Evolutionary conservation across 140 eudicot genomes (phyloP), one percentile per base, ranked within the genome.

Genomic region (Cichorium intybus): DNA sequence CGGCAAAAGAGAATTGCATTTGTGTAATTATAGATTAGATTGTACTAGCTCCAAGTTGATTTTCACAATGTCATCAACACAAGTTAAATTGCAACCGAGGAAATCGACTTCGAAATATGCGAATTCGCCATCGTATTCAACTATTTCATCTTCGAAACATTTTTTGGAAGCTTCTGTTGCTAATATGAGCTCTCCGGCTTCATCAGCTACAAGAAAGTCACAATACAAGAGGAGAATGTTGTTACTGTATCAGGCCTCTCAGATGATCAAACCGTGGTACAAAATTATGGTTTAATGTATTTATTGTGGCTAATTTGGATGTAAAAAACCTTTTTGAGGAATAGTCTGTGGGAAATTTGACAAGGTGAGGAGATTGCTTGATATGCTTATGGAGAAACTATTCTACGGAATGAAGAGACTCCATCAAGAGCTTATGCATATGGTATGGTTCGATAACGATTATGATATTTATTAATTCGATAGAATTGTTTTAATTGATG

Each of bases 281-380:
- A 51, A 7, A 53, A 41, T 39, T 54, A 22, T 10, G 35, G 45
- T 70, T 70, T 28, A 33, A 6, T 58, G 9, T 59, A 7, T 51
- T 23, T 28, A 55, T 49, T 68, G 60, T 22, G 55, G 52, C 73
- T 79, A 24, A n/a, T 28, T 77, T 52, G 45, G 70, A 24, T 75
- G 31, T 70, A n/a, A 43, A n/a, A 26, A 8, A 12, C 9, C 20
- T 68, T 60, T 59, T 39, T 23, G 62, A 33, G 55, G 51, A 52
- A 23, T 78, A 93, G 99, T 77, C 99, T 88, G 14, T 80, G 93
- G 82, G 99, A 94, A 67, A 94, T 94, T 72, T 75, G 85, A 61
- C 95, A 83, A 70, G 97, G 99, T 52, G 97, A 94, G 80, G 99
- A 94, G 75, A 89, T 94, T 71, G 90, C 99, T 10, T 93, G 99